Evolutionary conservation across 148 eudicot species (phyloP).

Genomic region (Amaranthus cruentus): DNA sequence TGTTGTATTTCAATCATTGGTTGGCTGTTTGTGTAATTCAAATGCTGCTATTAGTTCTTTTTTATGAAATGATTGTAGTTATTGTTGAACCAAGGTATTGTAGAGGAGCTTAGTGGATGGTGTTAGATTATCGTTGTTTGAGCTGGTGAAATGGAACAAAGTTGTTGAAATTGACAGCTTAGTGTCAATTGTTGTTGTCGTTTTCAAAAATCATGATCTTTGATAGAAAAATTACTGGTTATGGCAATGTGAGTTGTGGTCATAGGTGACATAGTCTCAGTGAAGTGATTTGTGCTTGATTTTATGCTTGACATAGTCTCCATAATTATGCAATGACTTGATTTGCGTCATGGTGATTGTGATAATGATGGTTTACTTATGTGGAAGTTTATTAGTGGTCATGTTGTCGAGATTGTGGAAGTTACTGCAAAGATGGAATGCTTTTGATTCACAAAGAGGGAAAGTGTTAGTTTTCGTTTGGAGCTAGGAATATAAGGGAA

Average conservation of each 20-base stretch:
- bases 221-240: background rate
- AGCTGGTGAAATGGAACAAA: background rate
- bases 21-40: background rate
- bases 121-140: background rate
- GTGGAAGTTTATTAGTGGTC: slow-evolving; percentile 1
- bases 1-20: background rate
- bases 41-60: background rate
- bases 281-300: background rate
- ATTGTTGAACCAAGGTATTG: no score
- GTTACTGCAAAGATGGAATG: no score
- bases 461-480: no score
- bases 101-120: background rate
- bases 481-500: no score
- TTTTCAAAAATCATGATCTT: background rate
- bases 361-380: background rate
- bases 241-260: background rate
- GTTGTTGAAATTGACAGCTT: background rate
- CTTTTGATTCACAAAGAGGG: no score
- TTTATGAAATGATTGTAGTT: no score
- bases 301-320: background rate
- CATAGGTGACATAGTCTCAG: background rate
- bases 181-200: background rate
- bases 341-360: background rate
- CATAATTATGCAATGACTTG: background rate
- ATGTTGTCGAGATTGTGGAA: background rate